phyloP scores from a whole-genome alignment of 805 yeast genomes.

The Kazachstania taianensis region DNA sequence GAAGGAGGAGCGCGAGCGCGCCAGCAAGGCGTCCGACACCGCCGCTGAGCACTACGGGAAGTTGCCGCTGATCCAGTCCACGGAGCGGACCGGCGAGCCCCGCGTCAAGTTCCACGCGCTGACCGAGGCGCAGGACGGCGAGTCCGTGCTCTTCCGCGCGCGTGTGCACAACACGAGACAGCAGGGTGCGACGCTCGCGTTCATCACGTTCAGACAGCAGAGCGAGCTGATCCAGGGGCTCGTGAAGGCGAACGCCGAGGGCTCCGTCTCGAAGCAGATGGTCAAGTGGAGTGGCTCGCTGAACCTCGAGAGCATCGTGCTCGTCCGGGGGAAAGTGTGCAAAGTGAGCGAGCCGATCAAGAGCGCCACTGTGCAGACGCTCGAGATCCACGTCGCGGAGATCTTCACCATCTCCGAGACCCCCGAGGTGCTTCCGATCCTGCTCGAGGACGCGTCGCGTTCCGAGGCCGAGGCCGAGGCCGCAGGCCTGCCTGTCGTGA shows the following conservation, averaged over 20 bases:
- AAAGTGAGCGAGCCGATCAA: conserved; percentile 82
- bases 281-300: conserved; percentile 90
- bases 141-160: conserved; percentile 79
- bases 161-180: conserved; percentile 88
- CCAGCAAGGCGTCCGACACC: conserved; percentile 71
- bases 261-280: conserved; percentile 80
- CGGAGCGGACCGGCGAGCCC: conserved; percentile 50
- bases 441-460: conserved; percentile 94
- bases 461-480: conserved; percentile 91
- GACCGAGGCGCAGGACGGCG: conserved; percentile 38
- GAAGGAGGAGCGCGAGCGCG: conserved; percentile 62
- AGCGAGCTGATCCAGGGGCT: conserved; percentile 72
- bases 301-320: conserved; percentile 81
- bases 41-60: conserved; percentile 87
- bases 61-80: conserved; percentile 75
- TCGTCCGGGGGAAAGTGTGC: conserved; percentile 75
- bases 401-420: conserved; percentile 75
- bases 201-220: conserved; percentile 88
- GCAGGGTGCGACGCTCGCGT: conserved; percentile 92
- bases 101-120: conserved; percentile 52
- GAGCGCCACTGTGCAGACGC: conserved; percentile 84
- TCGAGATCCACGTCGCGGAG: conserved; percentile 70
- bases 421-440: conserved; percentile 85
- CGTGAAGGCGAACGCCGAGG: conserved; percentile 61
- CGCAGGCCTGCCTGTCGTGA: conserved; percentile 83